These are phyloP conservation scores for Thelonectria rubi DNA, from an alignment of 2,329 filamentous ascomycete genomes.

Conservation along the genomic window DNA sequence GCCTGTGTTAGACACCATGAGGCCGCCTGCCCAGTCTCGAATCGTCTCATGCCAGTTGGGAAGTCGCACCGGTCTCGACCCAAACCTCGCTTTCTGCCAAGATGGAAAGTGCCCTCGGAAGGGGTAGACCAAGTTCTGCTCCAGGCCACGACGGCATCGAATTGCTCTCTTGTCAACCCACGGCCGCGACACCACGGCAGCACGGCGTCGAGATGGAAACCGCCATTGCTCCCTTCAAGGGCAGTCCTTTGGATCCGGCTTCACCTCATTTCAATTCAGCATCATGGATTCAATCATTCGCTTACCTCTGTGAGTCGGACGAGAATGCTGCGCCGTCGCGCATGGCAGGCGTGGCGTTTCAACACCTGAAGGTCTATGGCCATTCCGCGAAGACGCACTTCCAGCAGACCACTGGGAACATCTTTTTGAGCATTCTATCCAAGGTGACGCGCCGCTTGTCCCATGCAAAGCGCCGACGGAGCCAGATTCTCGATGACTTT, in stretches of 20 bases:
- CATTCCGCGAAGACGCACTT: conserved; percentile 3
- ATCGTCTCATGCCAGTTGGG: not conserved
- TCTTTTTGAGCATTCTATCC: conserved; percentile 1
- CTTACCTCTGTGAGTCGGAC: conserved; percentile 6
- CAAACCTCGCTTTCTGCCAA: not conserved
- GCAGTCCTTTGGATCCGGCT: conserved; percentile 3
- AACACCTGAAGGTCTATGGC: conserved; percentile 8
- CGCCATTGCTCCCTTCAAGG: conserved; percentile 5
- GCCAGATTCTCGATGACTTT: conserved; percentile 19
- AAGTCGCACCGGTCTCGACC: not conserved
- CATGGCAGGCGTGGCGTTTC: conserved; percentile 8
- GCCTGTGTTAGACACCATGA: not conserved
- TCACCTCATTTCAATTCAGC: conserved; percentile 6
- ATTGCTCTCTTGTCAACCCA: not conserved
- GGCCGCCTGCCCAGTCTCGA: not conserved
- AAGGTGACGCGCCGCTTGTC: not conserved
- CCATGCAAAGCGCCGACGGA: not conserved
- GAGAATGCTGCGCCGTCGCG: not conserved
- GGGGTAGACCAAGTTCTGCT: not conserved
- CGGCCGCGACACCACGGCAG: not conserved
- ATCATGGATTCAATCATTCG: conserved; percentile 9
- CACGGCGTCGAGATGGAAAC: not conserved
- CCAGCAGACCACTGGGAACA: conserved; percentile 11
- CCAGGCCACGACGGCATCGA: not conserved
- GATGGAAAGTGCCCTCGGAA: not conserved